Evolutionary conservation across 2,329 filamentous ascomycete species (phyloP), one percentile per base, ranked within the genome.

Genomic region (Colletotrichum shisoi): DNA sequence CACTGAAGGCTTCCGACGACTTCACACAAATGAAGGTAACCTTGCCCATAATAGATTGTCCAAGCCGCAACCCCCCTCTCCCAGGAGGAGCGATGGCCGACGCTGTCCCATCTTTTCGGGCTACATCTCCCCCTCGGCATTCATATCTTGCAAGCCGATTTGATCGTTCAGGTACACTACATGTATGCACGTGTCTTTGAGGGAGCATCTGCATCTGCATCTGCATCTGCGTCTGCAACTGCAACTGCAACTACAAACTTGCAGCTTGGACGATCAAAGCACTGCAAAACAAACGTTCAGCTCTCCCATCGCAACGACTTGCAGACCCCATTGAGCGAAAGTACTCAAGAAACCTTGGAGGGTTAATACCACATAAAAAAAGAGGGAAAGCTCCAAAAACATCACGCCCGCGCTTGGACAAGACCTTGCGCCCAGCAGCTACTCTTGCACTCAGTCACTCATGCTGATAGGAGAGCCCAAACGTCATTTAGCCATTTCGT

Each of bases 111-210:
- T 39, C 31, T 39, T 39, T 15, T 31, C 27, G 6, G 21, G 44
- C 42, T 48, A 31, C 31, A 39, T 39, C n/a, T 13, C n/a, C 24
- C 31, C 19, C 19, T 37, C 42, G 9, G 8, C 8, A 48, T n/a
- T 27, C 44, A 8, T 2, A 7, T 15, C 3, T 34, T 39, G 21
- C n/a, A 27, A 46, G 48, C 44, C 21, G 19, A 40, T 57, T 57
- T 57, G 39, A 45, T 57, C 54, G 42, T 6, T 27, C 51, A 21
- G 2, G 12, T 21, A 7, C 12, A 31, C 6, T 31, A 5, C 15
- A 40, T 58, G 56, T 39, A 48, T 48, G n/a, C 27, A 40, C 44
- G 56, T 58, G n/a, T 21, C 12, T 31, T 48, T 37, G 44, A 58
- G 11, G 51, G 31, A 48, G 13, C 44, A 31, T 31, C 17, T 31